Evolutionary conservation across 2,329 filamentous ascomycete genomes (phyloP).

Genomic region (Trichoderma simmonsii): DNA sequence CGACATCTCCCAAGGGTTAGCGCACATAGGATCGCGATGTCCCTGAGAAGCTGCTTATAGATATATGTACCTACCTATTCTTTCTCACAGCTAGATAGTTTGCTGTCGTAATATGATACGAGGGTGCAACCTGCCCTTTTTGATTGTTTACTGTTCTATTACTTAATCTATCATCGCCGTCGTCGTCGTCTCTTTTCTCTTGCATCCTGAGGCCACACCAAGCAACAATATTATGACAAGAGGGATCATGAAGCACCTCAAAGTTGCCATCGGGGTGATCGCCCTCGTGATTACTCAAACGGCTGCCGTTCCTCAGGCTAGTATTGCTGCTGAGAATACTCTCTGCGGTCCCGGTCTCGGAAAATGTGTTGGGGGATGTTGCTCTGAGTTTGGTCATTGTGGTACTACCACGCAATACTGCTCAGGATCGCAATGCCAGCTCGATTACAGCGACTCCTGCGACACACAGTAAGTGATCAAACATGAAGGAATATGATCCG

Average conservation of each 20-base stretch:
- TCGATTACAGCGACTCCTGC: constrained; percentile 40
- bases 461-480: constrained; percentile 38
- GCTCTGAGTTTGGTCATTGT: constrained; percentile 38
- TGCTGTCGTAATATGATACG: neutral
- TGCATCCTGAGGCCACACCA: neutral
- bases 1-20: neutral
- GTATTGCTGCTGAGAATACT: neutral
- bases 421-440: constrained; percentile 37
- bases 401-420: constrained; percentile 36
- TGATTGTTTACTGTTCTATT: neutral
- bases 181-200: neutral
- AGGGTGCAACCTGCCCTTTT: neutral
- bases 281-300: neutral
- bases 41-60: neutral
- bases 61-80: neutral
- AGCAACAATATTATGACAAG: neutral
- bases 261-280: neutral
- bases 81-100: neutral
- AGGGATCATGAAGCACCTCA: neutral
- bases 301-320: neutral
- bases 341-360: constrained; percentile 36
- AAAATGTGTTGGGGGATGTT: constrained; percentile 35
- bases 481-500: neutral
- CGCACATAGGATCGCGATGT: neutral
- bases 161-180: neutral